Percentiles rank a stretch among this genome's conserved stretches.
phyloP scores from a whole-genome alignment of 345 rosid genomes.

The Salix arbutifolia region DNA sequence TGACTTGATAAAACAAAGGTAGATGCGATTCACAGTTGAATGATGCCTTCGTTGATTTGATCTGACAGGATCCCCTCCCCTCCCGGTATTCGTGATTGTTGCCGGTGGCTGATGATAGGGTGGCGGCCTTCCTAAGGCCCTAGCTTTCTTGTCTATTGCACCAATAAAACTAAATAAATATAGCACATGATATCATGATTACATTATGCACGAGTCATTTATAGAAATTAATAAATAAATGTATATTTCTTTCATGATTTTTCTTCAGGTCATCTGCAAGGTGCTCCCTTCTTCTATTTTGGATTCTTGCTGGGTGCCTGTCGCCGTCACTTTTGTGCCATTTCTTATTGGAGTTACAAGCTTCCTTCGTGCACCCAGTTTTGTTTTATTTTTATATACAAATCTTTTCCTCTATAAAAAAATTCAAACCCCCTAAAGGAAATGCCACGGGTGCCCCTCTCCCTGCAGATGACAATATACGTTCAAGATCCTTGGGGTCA shows the following conservation, averaged over 20 bases:
- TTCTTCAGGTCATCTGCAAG: neutral
- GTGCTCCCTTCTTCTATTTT: neutral
- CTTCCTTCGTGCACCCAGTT: neutral
- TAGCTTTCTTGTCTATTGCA: no score
- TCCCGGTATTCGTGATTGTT: no score
- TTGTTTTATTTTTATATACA: neutral
- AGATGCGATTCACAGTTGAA: neutral
- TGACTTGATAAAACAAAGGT: no score
- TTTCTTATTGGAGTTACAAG: neutral
- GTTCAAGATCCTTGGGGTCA: neutral
- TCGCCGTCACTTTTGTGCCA: slow-evolving; percentile 12
- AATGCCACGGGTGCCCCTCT: neutral
- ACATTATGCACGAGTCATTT: neutral
- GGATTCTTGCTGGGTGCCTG: neutral
- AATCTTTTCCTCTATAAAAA: neutral
- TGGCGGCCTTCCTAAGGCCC: no score
- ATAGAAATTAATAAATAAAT: neutral
- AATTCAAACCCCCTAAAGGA: neutral
- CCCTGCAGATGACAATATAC: neutral
- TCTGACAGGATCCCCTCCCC: no score
- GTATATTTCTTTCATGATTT: neutral
- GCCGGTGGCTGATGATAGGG: no score
- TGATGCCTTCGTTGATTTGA: neutral
- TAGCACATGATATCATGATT: neutral
- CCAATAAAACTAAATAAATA: neutral